Evolutionary conservation across 1,139 yeast genomes (phyloP).

Genomic region (Yarrowia galli): DNA sequence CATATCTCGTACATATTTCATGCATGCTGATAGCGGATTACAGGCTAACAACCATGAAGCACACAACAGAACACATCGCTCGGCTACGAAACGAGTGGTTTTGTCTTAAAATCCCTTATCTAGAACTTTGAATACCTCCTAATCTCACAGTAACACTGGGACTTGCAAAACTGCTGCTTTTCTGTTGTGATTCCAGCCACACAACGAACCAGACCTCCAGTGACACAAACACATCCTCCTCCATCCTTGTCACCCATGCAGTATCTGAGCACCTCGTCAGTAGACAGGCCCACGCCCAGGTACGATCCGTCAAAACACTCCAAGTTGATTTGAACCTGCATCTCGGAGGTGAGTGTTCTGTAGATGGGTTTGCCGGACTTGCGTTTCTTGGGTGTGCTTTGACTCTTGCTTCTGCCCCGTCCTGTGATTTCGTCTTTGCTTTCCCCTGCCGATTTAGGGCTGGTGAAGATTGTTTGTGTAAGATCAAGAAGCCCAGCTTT

Average conservation of each 20-base stretch:
- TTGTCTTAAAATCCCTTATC: too few relatives aligned
- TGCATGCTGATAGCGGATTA: not conserved
- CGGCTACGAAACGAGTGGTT: too few relatives aligned
- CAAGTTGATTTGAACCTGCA: constrained; percentile 12
- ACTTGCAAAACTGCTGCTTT: constrained; percentile 10
- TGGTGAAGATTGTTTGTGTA: not conserved
- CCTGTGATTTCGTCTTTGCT: not conserved
- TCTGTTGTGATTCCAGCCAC: not conserved
- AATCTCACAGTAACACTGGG: constrained; percentile 23
- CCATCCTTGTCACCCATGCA: not conserved
- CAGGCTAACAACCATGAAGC: too few relatives aligned
- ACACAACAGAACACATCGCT: too few relatives aligned
- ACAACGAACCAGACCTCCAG: constrained; percentile 22
- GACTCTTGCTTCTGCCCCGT: constrained; percentile 10
- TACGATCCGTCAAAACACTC: constrained; percentile 16
- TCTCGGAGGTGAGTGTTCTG: constrained; percentile 11
- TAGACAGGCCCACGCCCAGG: not conserved
- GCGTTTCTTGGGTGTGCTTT: constrained; percentile 1
- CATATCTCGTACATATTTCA: not conserved
- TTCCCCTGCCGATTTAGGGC: too few relatives aligned
- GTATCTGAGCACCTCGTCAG: not conserved
- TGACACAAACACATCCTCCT: constrained; percentile 21
- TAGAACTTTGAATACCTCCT: constrained; percentile 5
- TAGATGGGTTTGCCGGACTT: not conserved
- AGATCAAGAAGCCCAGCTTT: not conserved